Conservation (phyloP, 2,329 filamentous ascomycete species). For the Nothopassalora personata region DNA sequence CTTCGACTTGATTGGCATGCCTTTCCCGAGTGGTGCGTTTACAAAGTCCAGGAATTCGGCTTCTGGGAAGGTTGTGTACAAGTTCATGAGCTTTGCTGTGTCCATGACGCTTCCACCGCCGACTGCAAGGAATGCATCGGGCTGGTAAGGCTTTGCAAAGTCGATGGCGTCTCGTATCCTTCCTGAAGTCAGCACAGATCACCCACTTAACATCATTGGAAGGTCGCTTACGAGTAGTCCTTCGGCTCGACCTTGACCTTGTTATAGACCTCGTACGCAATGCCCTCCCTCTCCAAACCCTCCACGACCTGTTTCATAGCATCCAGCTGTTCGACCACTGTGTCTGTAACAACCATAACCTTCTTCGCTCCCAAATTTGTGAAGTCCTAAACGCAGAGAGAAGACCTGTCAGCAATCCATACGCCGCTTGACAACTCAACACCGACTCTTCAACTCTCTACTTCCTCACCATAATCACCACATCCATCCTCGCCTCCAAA, state of each 20-base stretch:
- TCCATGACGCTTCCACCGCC: conserved; percentile 93
- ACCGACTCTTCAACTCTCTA: neutral
- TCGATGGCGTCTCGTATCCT: conserved; percentile 86
- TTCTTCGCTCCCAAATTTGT: conserved; percentile 81
- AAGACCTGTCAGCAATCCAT: neutral
- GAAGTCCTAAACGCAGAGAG: conserved; percentile 53
- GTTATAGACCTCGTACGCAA: conserved; percentile 76
- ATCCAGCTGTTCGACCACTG: conserved; percentile 71
- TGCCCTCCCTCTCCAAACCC: conserved; percentile 69
- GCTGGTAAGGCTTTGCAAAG: conserved; percentile 71
- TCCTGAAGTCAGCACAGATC: neutral
- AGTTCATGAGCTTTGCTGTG: conserved; percentile 97
- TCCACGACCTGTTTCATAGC: conserved; percentile 88
- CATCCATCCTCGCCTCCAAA: neutral
- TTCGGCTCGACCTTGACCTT: conserved; percentile 85
- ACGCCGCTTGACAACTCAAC: neutral
- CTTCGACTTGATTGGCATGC: conserved; percentile 64
- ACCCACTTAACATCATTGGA: neutral
- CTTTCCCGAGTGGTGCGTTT: conserved; percentile 86
- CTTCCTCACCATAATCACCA: neutral
- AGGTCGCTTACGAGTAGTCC: conserved; percentile 67
- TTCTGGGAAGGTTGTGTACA: conserved; percentile 85
- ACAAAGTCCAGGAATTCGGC: conserved; percentile 97
- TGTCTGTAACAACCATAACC: conserved; percentile 88
- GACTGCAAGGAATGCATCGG: conserved; percentile 89